A percentile compares a stretch with the other conserved stretches of the same genome.
phyloP scores from a whole-genome alignment of 2,329 filamentous ascomycete species.

The Endothia cerciana region DNA sequence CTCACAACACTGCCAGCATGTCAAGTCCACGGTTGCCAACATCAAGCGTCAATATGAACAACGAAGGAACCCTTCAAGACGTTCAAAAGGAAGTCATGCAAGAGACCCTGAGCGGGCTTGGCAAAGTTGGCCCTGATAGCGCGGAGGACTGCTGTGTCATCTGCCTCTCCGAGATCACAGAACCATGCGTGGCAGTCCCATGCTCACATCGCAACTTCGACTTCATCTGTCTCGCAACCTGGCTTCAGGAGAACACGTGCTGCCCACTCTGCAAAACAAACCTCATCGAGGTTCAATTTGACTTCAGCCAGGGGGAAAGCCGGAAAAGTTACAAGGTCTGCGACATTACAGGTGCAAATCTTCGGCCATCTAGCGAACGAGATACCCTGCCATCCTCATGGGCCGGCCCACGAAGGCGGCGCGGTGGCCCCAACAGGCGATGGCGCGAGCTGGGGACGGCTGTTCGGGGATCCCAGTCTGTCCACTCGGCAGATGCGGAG shows the following conservation, averaged over 20 bases:
- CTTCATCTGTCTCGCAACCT: constrained; percentile 80
- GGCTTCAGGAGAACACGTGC: constrained; percentile 72
- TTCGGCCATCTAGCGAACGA: not conserved
- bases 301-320: constrained; percentile 52
- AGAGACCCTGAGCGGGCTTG: constrained; percentile 49
- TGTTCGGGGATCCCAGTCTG: not conserved
- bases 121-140: constrained; percentile 21
- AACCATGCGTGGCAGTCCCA: constrained; percentile 72
- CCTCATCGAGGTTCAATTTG: constrained; percentile 66
- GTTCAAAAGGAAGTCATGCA: constrained; percentile 48
- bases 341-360: constrained; percentile 26
- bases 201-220: constrained; percentile 85
- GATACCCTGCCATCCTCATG: not conserved
- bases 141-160: constrained; percentile 71
- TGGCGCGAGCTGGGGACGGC: not conserved
- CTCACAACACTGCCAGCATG: not conserved
- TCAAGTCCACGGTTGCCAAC: not conserved
- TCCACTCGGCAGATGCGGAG: not conserved
- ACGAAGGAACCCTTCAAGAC: constrained; percentile 33
- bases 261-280: constrained; percentile 78
- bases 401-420: not conserved
- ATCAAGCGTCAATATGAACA: not conserved
- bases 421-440: no score
- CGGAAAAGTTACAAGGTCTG: constrained; percentile 64
- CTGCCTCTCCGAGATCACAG: constrained; percentile 77